A percentile compares a stretch with the other conserved stretches of the same genome.
phyloP scores from a whole-genome alignment of 805 yeast genomes.

The Debaryomyces castellii region DNA sequence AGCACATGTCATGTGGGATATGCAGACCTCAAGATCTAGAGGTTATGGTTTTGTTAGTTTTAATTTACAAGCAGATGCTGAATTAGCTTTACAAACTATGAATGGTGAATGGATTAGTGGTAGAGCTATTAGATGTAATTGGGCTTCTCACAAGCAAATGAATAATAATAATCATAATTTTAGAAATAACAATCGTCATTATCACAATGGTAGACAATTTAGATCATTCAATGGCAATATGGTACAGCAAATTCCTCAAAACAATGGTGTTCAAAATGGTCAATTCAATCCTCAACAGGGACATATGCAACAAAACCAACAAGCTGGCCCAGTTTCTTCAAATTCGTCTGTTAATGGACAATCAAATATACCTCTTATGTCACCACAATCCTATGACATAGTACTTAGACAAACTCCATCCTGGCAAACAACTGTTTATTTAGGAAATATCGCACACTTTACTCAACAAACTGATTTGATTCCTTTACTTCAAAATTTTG shows the following conservation, averaged over 20 bases:
- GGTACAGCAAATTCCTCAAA: conserved; percentile 10
- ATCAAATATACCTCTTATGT: conserved; percentile 27
- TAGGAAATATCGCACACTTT: conserved; percentile 81
- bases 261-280: conserved; percentile 8
- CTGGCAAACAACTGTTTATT: conserved; percentile 83
- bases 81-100: conserved; percentile 67
- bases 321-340: conserved; percentile 1
- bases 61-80: conserved; percentile 65
- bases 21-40: conserved; percentile 88
- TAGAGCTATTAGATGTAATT: conserved; percentile 77
- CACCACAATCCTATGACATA: conserved; percentile 64
- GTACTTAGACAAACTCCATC: conserved; percentile 77
- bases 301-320: conserved; percentile 2
- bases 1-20: conserved; percentile 97
- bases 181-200: conserved; percentile 11
- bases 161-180: conserved; percentile 11
- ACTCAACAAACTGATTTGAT: conserved; percentile 71
- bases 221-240: conserved; percentile 15
- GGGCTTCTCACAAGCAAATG: conserved; percentile 76
- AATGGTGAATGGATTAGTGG: conserved; percentile 73
- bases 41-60: conserved; percentile 92
- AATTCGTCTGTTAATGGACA: conserved; percentile 4
- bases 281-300: conserved; percentile 8
- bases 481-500: conserved; percentile 75
- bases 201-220: conserved; percentile 12